phyloP scores from a whole-genome alignment of 2,329 filamentous ascomycete genomes.

The Orbilia quercus region DNA sequence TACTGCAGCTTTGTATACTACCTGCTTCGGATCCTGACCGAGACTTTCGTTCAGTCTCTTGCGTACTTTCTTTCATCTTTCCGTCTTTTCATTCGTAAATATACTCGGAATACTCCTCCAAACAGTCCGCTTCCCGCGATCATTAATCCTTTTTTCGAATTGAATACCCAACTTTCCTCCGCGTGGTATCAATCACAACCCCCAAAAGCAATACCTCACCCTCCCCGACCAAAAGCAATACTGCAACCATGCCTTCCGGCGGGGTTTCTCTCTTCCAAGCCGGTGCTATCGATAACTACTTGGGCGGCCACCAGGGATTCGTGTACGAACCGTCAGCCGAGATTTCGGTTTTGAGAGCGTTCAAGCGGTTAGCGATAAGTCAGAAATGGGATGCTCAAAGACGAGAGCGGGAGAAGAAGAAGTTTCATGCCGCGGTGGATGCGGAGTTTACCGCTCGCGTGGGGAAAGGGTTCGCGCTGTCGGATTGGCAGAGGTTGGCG shows the following conservation, averaged over 20 bases:
- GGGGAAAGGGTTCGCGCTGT: slow-evolving; percentile 17
- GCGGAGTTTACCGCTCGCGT: slow-evolving; percentile 39
- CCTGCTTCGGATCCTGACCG: too few species aligned
- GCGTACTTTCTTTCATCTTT: too few species aligned
- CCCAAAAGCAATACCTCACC: background rate
- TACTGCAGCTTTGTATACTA: too few species aligned
- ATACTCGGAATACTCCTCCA: slow-evolving; percentile 14
- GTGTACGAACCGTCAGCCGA: slow-evolving; percentile 21
- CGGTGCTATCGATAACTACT: slow-evolving; percentile 36
- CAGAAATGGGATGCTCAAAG: slow-evolving; percentile 23
- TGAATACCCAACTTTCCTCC: background rate
- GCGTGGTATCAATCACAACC: background rate
- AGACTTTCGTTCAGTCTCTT: too few species aligned
- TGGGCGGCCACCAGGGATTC: slow-evolving; percentile 23
- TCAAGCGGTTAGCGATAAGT: slow-evolving; percentile 39
- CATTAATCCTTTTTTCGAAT: background rate
- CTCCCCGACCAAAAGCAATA: slow-evolving; percentile 2
- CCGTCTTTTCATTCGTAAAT: slow-evolving; percentile 1
- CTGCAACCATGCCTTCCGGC: background rate
- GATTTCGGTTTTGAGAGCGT: slow-evolving; percentile 32
- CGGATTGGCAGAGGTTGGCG: slow-evolving; percentile 42
- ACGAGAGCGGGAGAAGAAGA: slow-evolving; percentile 9
- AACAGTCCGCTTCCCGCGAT: background rate
- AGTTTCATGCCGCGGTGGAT: slow-evolving; percentile 41
- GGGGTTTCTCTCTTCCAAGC: slow-evolving; percentile 40